A percentile compares a stretch with the other conserved stretches of the same genome.
These are phyloP conservation scores for Solanum infundibuliforme DNA, from an alignment of 257 asterid genomes.

Conservation along the genomic window DNA sequence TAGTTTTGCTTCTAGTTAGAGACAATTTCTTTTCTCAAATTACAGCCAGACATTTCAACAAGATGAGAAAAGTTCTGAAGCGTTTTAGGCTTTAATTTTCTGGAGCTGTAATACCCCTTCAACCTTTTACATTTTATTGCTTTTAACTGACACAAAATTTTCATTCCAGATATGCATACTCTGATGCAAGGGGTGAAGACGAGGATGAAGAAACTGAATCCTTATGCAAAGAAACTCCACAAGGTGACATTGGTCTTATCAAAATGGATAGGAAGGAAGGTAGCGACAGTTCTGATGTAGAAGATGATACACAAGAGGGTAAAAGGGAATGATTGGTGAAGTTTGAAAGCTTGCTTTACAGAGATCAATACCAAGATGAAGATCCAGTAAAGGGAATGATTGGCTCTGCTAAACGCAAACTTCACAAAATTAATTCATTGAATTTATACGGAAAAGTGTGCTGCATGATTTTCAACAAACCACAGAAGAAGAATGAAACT, in stretches of 20 bases:
- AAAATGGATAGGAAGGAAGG: conserved; percentile 42
- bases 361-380: not conserved
- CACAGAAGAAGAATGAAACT: not conserved
- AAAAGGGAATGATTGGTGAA: conserved; percentile 33
- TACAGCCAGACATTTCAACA: not conserved
- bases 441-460: not conserved
- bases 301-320: conserved; percentile 39
- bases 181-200: conserved; percentile 62
- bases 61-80: not conserved
- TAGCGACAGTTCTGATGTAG: conserved; percentile 40
- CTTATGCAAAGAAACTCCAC: conserved; percentile 43
- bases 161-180: conserved; percentile 71
- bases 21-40: not conserved
- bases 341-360: not conserved
- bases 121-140: not conserved
- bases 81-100: not conserved
- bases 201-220: conserved; percentile 78
- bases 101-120: not conserved
- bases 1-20: not conserved
- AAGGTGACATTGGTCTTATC: conserved; percentile 66
- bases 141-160: not conserved
- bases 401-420: not conserved
- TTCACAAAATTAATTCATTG: not conserved
- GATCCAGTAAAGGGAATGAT: not conserved
- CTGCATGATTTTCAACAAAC: not conserved